These are phyloP conservation scores for Saccharomycopsis sp. DNA, from an alignment of 805 yeast genomes.

Conservation along the genomic window DNA sequence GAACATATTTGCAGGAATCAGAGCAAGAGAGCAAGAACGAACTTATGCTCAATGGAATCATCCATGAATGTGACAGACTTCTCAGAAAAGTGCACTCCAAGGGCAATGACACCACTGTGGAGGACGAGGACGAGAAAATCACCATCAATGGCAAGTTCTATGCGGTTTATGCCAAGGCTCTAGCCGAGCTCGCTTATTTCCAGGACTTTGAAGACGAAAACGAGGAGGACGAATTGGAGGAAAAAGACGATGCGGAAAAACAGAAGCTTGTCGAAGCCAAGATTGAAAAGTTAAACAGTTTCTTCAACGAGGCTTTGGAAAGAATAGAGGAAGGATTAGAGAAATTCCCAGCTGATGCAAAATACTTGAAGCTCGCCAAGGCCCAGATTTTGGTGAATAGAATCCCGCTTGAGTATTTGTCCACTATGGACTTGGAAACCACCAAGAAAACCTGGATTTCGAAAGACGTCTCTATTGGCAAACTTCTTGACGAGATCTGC, in stretches of 20 bases:
- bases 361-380: constrained; percentile 43
- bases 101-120: constrained; percentile 20
- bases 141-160: constrained; percentile 50
- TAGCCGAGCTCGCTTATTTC: constrained; percentile 57
- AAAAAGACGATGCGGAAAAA: constrained; percentile 23
- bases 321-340: constrained; percentile 52
- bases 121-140: constrained; percentile 21
- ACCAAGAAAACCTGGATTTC: constrained; percentile 31
- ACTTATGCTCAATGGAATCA: constrained; percentile 66
- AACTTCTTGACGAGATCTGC: constrained; percentile 32
- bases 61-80: constrained; percentile 87
- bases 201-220: constrained; percentile 36
- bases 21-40: constrained; percentile 47
- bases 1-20: constrained; percentile 43
- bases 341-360: constrained; percentile 38
- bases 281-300: constrained; percentile 41
- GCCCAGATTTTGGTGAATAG: constrained; percentile 50
- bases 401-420: constrained; percentile 52
- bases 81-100: constrained; percentile 35
- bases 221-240: constrained; percentile 24
- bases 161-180: constrained; percentile 65
- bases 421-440: constrained; percentile 41
- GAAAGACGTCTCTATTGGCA: constrained; percentile 39
- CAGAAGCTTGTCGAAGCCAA: constrained; percentile 15
- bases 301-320: constrained; percentile 66